These are phyloP conservation scores for Blastobotrys apis DNA, from an alignment of 1,139 yeast species.

Conservation along the genomic window DNA sequence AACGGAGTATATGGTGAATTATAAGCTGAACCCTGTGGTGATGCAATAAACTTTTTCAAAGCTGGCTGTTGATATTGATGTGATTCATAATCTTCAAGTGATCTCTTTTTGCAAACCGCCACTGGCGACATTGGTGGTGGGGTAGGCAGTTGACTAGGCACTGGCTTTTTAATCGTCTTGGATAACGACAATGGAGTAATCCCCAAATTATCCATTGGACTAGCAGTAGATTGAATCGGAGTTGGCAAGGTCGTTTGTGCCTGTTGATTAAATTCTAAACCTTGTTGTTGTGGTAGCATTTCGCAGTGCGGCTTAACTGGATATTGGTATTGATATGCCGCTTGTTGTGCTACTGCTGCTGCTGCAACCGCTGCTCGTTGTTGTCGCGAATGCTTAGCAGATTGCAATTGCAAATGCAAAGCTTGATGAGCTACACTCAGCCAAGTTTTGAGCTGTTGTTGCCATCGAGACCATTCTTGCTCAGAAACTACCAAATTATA, in stretches of 20 bases:
- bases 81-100: not conserved
- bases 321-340: not conserved
- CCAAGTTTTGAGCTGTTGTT: constrained; percentile 25
- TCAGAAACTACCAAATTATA: constrained; percentile 31
- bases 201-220: not conserved
- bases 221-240: not conserved
- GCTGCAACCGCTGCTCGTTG: not conserved
- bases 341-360: constrained; percentile 1
- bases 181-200: not conserved
- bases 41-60: not conserved
- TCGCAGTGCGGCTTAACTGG: too few species aligned
- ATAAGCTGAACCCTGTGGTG: constrained; percentile 1
- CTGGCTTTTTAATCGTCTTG: not conserved
- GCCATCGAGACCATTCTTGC: constrained; percentile 33
- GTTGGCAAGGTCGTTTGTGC: too few species aligned
- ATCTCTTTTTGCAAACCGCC: not conserved
- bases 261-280: too few species aligned
- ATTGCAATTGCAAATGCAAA: not conserved
- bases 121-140: constrained; percentile 2
- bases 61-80: not conserved
- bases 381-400: not conserved
- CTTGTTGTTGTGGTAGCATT: too few species aligned
- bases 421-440: constrained; percentile 23
- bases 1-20: constrained; percentile 9
- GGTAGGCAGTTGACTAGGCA: not conserved